Percentiles rank a stretch among this genome's conserved stretches.
These are phyloP conservation scores for Sporobolomyces phaffii DNA, from an alignment of 768 basidiomycete species.

Conservation along the genomic window DNA sequence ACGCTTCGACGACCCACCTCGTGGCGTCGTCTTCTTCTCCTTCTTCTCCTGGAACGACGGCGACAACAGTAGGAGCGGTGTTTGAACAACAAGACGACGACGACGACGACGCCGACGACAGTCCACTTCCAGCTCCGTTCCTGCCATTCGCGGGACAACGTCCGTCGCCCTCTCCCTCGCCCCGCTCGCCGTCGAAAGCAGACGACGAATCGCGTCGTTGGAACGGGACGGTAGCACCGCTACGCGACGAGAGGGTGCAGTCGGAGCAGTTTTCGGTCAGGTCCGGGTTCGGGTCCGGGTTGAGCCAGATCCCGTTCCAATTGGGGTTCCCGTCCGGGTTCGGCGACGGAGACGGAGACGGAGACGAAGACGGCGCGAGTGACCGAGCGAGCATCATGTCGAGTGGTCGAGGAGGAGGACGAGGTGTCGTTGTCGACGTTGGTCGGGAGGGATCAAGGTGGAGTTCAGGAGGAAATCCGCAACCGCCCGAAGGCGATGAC, in stretches of 20 bases:
- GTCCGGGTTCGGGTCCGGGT: constrained; percentile 39
- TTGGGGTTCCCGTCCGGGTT: constrained; percentile 37
- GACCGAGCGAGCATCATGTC: neutral
- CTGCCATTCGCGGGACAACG: constrained; percentile 38
- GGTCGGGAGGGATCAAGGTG: no score
- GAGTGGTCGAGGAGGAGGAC: no score
- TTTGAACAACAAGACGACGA: neutral
- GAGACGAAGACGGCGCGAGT: neutral
- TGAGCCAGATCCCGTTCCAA: constrained; percentile 42
- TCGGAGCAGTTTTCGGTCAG: constrained; percentile 30
- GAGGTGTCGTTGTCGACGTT: no score
- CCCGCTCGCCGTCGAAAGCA: neutral
- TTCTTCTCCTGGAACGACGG: neutral
- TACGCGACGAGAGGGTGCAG: constrained; percentile 19
- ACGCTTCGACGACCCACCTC: neutral
- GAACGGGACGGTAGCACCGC: no score
- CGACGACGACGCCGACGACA: constrained; percentile 7
- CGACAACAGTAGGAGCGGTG: no score
- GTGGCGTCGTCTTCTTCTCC: constrained; percentile 4
- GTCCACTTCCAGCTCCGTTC: constrained; percentile 36
- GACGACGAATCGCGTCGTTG: no score
- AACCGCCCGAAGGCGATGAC: neutral
- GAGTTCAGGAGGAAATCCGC: no score
- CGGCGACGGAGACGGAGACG: neutral
- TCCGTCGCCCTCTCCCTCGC: constrained; percentile 5